A percentile compares a stretch with the other conserved stretches of the same genome.
Conservation (phyloP, 2,329 filamentous ascomycete species). For the Trichoderma polysporum region DNA sequence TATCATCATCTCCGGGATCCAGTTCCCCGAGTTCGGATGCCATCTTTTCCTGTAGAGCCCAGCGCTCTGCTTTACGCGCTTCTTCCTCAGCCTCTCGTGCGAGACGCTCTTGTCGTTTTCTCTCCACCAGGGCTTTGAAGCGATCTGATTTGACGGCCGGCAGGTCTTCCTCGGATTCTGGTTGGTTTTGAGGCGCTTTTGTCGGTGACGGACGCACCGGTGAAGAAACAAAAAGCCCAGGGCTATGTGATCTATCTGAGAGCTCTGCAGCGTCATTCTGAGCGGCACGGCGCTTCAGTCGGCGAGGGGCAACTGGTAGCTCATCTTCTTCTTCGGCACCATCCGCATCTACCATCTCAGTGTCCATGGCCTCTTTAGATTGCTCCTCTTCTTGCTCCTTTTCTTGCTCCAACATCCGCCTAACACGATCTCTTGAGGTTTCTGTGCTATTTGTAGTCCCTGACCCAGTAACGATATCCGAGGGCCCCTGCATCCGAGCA, state of each 20-base stretch:
- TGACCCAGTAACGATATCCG: constrained; percentile 23
- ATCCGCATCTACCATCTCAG: constrained; percentile 33
- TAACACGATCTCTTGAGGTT: constrained; percentile 44
- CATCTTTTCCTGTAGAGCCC: constrained; percentile 38
- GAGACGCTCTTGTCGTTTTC: constrained; percentile 69
- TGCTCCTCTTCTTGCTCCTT: constrained; percentile 28
- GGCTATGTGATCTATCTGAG: constrained; percentile 33
- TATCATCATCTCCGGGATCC: constrained; percentile 40
- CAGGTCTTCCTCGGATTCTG: constrained; percentile 48
- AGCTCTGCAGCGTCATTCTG: constrained; percentile 29
- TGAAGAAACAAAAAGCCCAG: constrained; percentile 58
- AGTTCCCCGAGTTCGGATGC: constrained; percentile 38
- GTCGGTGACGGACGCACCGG: constrained; percentile 40
- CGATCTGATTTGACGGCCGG: constrained; percentile 54
- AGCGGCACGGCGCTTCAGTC: constrained; percentile 38
- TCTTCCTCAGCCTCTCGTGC: constrained; percentile 63
- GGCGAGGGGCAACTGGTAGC: constrained; percentile 42
- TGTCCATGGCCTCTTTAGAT: constrained; percentile 28
- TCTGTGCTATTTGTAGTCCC: constrained; percentile 25
- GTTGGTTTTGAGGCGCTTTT: constrained; percentile 33
- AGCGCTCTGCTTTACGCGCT: constrained; percentile 46
- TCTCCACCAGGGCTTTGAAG: constrained; percentile 69
- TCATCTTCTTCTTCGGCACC: constrained; percentile 43
- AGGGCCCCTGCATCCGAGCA: constrained; percentile 56
- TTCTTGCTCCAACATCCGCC: constrained; percentile 41